Percentiles rank a stretch among this genome's conserved stretches.
phyloP scores from a whole-genome alignment of 148 eudicot species.

The Chenopodium album region DNA sequence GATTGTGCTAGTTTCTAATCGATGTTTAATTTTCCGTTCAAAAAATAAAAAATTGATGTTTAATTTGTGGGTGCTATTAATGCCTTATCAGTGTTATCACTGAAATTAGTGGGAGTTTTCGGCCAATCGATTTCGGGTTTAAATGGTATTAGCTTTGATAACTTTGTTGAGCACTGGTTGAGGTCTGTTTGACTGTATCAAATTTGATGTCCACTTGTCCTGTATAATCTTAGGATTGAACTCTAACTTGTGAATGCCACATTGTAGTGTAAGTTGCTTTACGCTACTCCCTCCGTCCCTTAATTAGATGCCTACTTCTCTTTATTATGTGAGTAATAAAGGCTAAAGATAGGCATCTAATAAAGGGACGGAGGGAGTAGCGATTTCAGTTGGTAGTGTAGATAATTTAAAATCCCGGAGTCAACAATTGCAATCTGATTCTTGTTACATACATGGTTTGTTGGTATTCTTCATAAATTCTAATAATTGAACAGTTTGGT shows the following conservation, averaged over 20 bases:
- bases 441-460: not conserved
- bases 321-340: too few species aligned
- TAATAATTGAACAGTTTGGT: not conserved
- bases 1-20: not conserved
- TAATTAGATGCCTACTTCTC: too few species aligned
- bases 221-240: not conserved
- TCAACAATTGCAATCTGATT: not conserved
- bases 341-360: too few species aligned
- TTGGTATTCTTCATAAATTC: not conserved
- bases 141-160: not conserved
- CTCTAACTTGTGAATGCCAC: not conserved
- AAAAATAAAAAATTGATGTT: not conserved
- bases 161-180: not conserved
- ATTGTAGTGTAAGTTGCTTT: not conserved
- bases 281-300: too few species aligned
- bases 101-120: not conserved
- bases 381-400: not conserved
- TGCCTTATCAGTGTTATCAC: not conserved
- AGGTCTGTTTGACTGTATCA: not conserved
- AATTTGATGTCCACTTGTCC: too few species aligned
- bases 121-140: not conserved
- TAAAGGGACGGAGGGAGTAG: not conserved
- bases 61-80: not conserved
- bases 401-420: not conserved
- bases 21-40: too few species aligned